These are phyloP conservation scores for Apium graveolens DNA, from an alignment of 129 eudicot genomes.

Conservation along the genomic window DNA sequence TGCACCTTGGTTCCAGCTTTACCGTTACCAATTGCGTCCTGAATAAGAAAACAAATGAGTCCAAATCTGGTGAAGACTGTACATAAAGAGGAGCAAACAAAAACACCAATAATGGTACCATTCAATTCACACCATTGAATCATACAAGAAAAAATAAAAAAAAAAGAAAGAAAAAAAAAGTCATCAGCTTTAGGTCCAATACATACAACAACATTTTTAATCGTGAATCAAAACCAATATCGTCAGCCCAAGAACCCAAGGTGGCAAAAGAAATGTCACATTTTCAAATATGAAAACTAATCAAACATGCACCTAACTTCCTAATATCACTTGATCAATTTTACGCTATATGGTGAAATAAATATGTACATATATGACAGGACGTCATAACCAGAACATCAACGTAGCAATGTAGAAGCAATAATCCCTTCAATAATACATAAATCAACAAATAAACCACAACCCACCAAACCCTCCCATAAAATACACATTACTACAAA, in stretches of 20 bases:
- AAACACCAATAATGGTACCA: neutral
- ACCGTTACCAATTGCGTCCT: constrained; percentile 86
- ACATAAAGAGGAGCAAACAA: neutral
- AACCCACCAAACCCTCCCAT: neutral
- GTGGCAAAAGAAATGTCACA: neutral
- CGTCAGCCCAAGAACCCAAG: neutral
- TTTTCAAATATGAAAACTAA: neutral
- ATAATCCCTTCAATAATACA: neutral
- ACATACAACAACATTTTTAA: neutral
- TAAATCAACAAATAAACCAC: neutral
- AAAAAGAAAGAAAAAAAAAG: neutral
- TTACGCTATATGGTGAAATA: neutral
- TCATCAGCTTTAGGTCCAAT: neutral
- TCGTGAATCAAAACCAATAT: neutral
- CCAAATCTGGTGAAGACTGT: neutral
- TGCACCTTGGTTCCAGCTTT: constrained; percentile 83
- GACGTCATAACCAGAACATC: neutral
- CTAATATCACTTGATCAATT: neutral
- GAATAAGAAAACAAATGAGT: constrained; percentile 18
- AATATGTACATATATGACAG: neutral
- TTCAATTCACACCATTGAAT: neutral
- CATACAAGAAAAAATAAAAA: neutral
- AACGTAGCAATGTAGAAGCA: neutral
- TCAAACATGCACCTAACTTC: neutral
- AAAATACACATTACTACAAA: neutral